Base-by-base conservation (phyloP, 75 land plant species). In the Sequoiadendron giganteum region DNA sequence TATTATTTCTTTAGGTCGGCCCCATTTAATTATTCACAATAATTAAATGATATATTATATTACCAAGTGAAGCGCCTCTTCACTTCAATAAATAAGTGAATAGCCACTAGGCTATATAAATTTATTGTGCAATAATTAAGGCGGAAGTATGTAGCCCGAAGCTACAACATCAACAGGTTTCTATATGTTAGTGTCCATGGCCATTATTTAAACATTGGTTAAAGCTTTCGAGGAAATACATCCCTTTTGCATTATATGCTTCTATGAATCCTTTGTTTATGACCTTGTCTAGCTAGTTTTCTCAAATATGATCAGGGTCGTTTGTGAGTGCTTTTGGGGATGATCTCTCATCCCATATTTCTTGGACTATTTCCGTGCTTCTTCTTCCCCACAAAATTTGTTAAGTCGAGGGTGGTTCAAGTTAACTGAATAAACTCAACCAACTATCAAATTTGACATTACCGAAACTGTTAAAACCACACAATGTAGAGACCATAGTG, bases 81-180 rank as follows among this genome's bases (percentile, higher is more conserved):
- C n/a, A n/a, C n/a, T n/a, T n/a, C n/a, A n/a, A n/a, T n/a, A n/a
- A n/a, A n/a, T n/a, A n/a, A n/a, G n/a, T n/a, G n/a, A n/a, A n/a
- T n/a, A n/a, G n/a, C n/a, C n/a, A n/a, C n/a, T n/a, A n/a, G n/a
- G n/a, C n/a, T n/a, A n/a, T n/a, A n/a, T n/a, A n/a, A n/a, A n/a
- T n/a, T n/a, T n/a, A n/a, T n/a, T n/a, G n/a, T n/a, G n/a, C n/a
- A n/a, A n/a, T n/a, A n/a, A n/a, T n/a, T n/a, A n/a, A n/a, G n/a
- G n/a, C n/a, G n/a, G n/a, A n/a, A n/a, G n/a, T n/a, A n/a, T n/a
- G n/a, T n/a, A n/a, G n/a, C n/a, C n/a, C n/a, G n/a, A n/a, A n/a
- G n/a, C n/a, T n/a, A n/a, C n/a, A n/a, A n/a, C n/a, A n/a, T 98
- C 93, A 91, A 90, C 55, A 14, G 16, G 55, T 52, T 52, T 52